Percentiles rank a stretch among this genome's conserved stretches.
These are phyloP conservation scores for Cryptomeria japonica DNA, from an alignment of 75 land plant genomes.

Conservation along the genomic window DNA sequence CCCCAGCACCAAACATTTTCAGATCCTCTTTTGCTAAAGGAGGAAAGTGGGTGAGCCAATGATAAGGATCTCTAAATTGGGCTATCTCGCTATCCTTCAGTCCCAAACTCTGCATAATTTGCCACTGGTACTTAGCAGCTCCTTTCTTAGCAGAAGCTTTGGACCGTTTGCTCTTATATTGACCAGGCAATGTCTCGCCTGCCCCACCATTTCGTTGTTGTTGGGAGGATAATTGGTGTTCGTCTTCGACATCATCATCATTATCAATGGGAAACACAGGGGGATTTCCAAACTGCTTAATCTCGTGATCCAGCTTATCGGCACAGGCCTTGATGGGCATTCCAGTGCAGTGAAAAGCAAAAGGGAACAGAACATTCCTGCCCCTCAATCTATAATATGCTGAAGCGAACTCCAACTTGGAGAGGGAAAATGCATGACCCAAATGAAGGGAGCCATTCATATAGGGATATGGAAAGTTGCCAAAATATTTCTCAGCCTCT, in stretches of 20 bases:
- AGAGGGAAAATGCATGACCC: slow-evolving; percentile 87
- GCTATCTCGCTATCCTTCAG: slow-evolving; percentile 66
- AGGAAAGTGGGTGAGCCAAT: slow-evolving; percentile 82
- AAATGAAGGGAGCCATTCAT: slow-evolving; percentile 88
- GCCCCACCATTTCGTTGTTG: neutral
- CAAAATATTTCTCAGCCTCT: slow-evolving; percentile 81
- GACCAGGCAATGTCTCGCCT: slow-evolving; percentile 44
- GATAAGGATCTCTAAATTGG: slow-evolving; percentile 59
- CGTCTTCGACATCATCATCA: slow-evolving; percentile 15
- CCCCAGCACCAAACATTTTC: slow-evolving; percentile 74
- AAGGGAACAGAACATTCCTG: slow-evolving; percentile 75
- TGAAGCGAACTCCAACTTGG: slow-evolving; percentile 84
- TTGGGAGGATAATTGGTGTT: slow-evolving; percentile 6
- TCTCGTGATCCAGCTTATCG: slow-evolving; percentile 77
- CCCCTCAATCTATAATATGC: slow-evolving; percentile 82
- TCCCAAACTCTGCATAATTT: slow-evolving; percentile 79
- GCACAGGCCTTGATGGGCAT: slow-evolving; percentile 98
- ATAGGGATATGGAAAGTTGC: slow-evolving; percentile 92
- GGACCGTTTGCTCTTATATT: slow-evolving; percentile 85
- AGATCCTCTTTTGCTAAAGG: slow-evolving; percentile 76
- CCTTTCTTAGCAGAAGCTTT: slow-evolving; percentile 80
- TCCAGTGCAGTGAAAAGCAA: slow-evolving; percentile 91
- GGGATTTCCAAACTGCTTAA: slow-evolving; percentile 66
- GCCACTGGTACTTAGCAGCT: slow-evolving; percentile 73
- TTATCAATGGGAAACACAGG: slow-evolving; percentile 58